Conservation (phyloP, 148 eudicot species). For the Chenopodium formosanum region DNA sequence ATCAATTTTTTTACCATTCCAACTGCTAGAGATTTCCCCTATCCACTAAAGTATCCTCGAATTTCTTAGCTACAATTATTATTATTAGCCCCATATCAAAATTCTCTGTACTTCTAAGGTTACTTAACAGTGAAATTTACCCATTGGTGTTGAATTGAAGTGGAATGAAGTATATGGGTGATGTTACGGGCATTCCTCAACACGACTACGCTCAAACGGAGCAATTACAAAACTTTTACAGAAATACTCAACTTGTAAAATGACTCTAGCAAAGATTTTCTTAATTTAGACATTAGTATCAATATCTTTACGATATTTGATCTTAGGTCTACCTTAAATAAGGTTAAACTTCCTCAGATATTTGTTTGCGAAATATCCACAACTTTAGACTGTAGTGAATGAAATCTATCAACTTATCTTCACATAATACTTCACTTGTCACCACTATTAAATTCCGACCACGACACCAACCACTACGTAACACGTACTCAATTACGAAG, state of each 20-base stretch:
- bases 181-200: no score
- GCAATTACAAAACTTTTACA: no score
- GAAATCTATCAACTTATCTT: background rate
- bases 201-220: no score
- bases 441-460: background rate
- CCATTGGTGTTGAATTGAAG: slow-evolving; percentile 3
- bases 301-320: background rate
- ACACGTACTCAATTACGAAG: background rate
- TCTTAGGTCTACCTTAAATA: background rate
- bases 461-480: background rate
- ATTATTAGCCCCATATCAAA: slow-evolving; percentile 1
- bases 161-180: no score
- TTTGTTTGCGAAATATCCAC: background rate
- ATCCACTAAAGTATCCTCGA: background rate
- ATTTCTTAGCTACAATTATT: slow-evolving; percentile 14
- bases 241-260: no score
- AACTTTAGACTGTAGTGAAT: background rate
- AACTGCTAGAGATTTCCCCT: slow-evolving; percentile 22
- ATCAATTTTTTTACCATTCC: slow-evolving; percentile 24
- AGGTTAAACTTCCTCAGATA: background rate
- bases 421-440: background rate
- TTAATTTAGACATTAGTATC: background rate
- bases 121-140: background rate
- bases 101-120: slow-evolving; percentile 14
- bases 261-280: background rate